Evolutionary conservation across 2,329 filamentous ascomycete species (phyloP), one percentile per base, ranked within the genome.

Genomic region (Thielaviopsis ethacetica): DNA sequence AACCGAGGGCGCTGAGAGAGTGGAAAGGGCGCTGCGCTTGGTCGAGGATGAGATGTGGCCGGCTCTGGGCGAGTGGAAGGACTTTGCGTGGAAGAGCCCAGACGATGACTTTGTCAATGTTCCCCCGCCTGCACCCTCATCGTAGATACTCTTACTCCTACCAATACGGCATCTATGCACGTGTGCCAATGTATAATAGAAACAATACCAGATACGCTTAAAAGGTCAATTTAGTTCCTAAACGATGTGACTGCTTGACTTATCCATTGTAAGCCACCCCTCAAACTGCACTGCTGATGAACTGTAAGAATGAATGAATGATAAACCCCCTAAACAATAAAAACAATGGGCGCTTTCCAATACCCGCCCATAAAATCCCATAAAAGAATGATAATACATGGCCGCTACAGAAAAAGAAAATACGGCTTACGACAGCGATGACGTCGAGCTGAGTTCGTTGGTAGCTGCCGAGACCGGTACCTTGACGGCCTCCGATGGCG

Each of bases 11-110:
- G 69, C 67, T 38, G 63, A 62, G 27, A 64, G 38, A 61, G 58
- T 38, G 66, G 41, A 65, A 66, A 5, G 68, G 69, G 21, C 63
- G 12, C 65, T 65, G 10, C 64, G 61, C 12, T 61, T 75, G 1
- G 72, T 73, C 1, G 62, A 66, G 27, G 66, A 71, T 2, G 63
- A 65, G 0, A 79, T 88, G 67, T 80, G 81, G 70, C 69, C 72
- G 57, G 75, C 79, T 26, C 67, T 88, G 19, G 83, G 80, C 0
- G 65, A 73, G 21, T 86, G 82, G 76, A 78, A 79, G 62, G 81
- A 84, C 63, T 85, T 78, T 63, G 73, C 77, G 3, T 88, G 84
- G 84, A 72, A 75, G 44, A 84, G 81, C 64, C 83, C 83, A 1
- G 74, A 71, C 2, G 68, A 70, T 34, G 68, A 64, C 0, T 79